These are phyloP conservation scores for Sporothrix phasma DNA, from an alignment of 2,329 filamentous ascomycete genomes.

Conservation along the genomic window DNA sequence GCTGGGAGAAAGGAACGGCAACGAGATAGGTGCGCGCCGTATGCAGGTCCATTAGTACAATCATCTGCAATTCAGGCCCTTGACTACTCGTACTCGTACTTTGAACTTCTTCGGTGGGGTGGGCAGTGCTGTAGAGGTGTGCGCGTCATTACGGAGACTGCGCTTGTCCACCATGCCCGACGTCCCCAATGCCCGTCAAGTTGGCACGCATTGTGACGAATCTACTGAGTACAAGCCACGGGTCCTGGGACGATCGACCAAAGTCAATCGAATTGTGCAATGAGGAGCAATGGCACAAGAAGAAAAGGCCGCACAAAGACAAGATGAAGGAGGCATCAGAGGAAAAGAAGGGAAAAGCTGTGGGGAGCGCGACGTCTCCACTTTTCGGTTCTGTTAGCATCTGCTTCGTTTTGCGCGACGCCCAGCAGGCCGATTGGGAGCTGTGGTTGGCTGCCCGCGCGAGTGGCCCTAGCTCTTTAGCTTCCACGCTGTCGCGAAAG, in stretches of 20 bases:
- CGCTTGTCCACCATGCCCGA: no score
- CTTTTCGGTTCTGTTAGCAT: not conserved
- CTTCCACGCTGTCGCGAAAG: slow-evolving; percentile 3
- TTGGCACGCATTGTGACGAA: not conserved
- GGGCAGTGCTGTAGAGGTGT: not conserved
- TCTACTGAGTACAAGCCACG: not conserved
- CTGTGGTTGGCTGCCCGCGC: slow-evolving; percentile 14
- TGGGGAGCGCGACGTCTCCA: not conserved
- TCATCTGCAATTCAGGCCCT: not conserved
- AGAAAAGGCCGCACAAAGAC: not conserved
- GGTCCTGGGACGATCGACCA: not conserved
- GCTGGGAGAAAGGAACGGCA: not conserved
- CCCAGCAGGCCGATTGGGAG: slow-evolving; percentile 3
- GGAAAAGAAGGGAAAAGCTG: not conserved
- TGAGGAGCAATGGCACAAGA: no score
- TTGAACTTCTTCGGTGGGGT: not conserved
- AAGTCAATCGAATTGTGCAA: no score
- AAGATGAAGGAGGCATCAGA: not conserved
- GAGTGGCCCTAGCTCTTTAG: slow-evolving; percentile 13
- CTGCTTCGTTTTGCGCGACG: not conserved
- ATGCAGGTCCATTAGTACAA: not conserved
- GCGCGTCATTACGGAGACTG: no score
- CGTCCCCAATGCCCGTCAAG: no score
- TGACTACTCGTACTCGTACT: no score
- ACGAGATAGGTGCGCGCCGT: not conserved